Base-by-base conservation (phyloP, 441 rosid species). In the Populus hybrid region DNA sequence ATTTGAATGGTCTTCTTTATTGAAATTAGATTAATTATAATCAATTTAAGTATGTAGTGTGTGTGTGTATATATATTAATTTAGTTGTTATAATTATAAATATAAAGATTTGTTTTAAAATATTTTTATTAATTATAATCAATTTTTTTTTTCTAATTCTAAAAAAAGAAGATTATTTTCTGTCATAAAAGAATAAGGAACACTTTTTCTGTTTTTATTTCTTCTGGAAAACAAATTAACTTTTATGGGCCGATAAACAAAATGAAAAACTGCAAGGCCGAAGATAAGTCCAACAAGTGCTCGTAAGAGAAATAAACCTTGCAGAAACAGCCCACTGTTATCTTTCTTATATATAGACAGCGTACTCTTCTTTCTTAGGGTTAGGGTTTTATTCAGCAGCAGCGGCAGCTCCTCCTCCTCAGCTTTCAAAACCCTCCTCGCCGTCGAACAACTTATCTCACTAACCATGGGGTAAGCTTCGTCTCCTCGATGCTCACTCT, bases 381-480 rank as follows among this genome's bases (percentile, higher is more conserved):
- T 42, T 76, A 80, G 82, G 82, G 79, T 80, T 72, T 78, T 68
- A 53, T n/a, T 6, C 2, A 24, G 74, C 66, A 5, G 80, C 77
- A 1, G 64, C 20, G 8, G 7, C 8, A 46, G 57, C 20, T 36
- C 23, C 23, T 4, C 16, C 5, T 12, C 59, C 57, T 38, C 12
- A 59, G 34, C 8, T 1, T 50, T 28, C 63, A 26, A 66, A 28
- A 36, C 76, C 76, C 67, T 69, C 74, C 24, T 40, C n/a, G 76
- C 71, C 72, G 82, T 73, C 79, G 40, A 50, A 67, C 71, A 20
- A 28, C 35, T 14, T 38, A n/a, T 35, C 74, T 65, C 75, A 26
- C 78, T 35, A 76, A 20, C 26, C 80, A 82, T 82, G 85, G 85
- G 82, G 85, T 82, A 76, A 10, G 72, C 16, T 69, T 11, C 18